Base-by-base conservation (phyloP, 495 filamentous ascomycete genomes). In the Margaritispora aquatica region DNA sequence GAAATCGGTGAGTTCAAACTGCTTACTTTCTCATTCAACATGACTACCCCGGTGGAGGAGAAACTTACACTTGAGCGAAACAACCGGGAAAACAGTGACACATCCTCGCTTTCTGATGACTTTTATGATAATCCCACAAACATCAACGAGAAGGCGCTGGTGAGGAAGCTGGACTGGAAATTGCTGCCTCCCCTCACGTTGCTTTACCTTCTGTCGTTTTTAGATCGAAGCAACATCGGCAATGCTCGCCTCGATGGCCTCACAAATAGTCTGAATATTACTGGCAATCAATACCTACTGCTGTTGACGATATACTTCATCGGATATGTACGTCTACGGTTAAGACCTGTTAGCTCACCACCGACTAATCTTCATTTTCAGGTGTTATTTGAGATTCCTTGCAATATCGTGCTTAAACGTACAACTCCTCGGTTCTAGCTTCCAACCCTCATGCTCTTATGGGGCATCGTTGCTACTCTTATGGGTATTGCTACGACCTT, bases 261-360 rank as follows among this genome's bases (percentile, higher is more conserved):
- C 49, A 72, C 81, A 0, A 73, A 61, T 24, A 86, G 88, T 63
- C 65, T 90, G 23, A 63, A 83, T 46, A 89, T 90, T 77, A 84
- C 82, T 36, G 86, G 84, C 2, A 80, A 89, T 61, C 83, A 89
- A 61, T 90, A 90, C 58, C 75, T 90, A 0, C 86, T 83, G 2
- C 82, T 86, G 0, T 70, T 90, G 34, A 90, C 87, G 0, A 68
- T 92, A 0, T 90, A 88, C 68, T 92, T 90, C 68, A 74, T 90
- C 51, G 87, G 86, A 48, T 92, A 92, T 67, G 85, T 89, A 20
- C 69, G 89, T 13, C 84, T 87, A 10, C 2, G 5, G 11, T 4
- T n/a, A 10, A 23, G 2, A 24, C 19, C 47, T 3, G 5, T 11
- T 15, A 11, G 22, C 7, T 27, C 1, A 10, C 9, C 23, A 15